Conservation (phyloP, 2,329 filamentous ascomycete species). For the Rhexocercosporidium sp. region DNA sequence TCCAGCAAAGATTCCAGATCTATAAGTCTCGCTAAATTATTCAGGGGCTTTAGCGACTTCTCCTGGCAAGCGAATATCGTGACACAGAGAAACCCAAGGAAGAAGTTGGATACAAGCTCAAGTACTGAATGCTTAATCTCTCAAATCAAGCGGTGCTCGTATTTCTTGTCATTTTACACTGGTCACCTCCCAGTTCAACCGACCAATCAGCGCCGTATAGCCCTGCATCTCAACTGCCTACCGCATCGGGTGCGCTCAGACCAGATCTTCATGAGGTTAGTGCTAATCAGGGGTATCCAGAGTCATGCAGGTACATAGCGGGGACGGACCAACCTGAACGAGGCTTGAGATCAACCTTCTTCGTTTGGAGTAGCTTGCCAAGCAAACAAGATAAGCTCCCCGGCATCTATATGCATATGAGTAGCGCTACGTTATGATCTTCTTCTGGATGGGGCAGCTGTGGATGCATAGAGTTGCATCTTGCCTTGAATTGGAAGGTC, state of each 20-base stretch:
- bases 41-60: too few relatives aligned
- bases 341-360: conserved; percentile 1
- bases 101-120: neutral
- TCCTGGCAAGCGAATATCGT: too few relatives aligned
- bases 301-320: neutral
- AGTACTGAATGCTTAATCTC: neutral
- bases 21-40: too few relatives aligned
- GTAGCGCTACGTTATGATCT: neutral
- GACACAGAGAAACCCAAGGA: too few relatives aligned
- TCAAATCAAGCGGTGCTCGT: neutral
- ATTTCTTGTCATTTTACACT: too few relatives aligned
- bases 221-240: neutral
- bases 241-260: neutral
- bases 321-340: neutral
- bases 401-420: neutral
- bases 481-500: conserved; percentile 5
- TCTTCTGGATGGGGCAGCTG: neutral
- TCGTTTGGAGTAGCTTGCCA: conserved; percentile 5
- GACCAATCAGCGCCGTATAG: neutral
- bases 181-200: neutral
- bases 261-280: neutral
- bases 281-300: neutral
- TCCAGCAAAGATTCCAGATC: too few relatives aligned
- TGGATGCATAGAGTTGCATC: neutral
- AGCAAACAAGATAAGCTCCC: conserved; percentile 3